Evolutionary conservation across 2,329 filamentous ascomycete genomes (phyloP), one percentile per base, ranked within the genome.

Genomic region (Chaetothyriales sp.): DNA sequence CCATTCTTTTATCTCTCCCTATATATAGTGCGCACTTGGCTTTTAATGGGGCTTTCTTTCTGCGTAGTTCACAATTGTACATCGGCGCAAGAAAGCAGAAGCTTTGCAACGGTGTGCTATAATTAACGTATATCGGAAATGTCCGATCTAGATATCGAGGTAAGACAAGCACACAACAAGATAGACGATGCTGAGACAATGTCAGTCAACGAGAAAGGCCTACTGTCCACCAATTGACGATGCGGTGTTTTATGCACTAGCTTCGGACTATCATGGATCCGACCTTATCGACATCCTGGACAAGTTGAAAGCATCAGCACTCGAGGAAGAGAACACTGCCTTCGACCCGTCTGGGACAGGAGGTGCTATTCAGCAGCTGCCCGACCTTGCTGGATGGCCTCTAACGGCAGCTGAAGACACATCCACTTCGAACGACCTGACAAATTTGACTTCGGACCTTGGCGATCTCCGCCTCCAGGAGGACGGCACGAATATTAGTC

Each of bases 151-250:
- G 33, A 40, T 40, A 10, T 40, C 15, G 33, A 40, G 33, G 33
- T 40, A 40, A 40, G 33, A 13, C 5, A 5, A 40, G 33, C 33
- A 40, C 33, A 40, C 13, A 40, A 13, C 15, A 40, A 40, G 33
- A 15, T 15, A 5, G 9, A 15, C 33, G 10, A 5, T 15, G 13
- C 46, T 28, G 46, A 47, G 13, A 28, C 3, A 5, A n/a, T 13
- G 10, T 8, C 13, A 60, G 54, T 47, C 48, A 15, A 52, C 60
- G 9, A 54, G 52, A 81, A 75, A 81, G 55, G 79, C 83, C 57
- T 90, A 87, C 63, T 82, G 82, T 63, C 78, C 84, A 20, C 77
- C 83, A 18, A 68, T 95, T 43, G 89, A 95, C 59, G 79, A 88
- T 58, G 78, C 86, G 0, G 75, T 90, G 10, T 78, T 95, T 53